Conservation (phyloP, 768 basidiomycete genomes). For the Psilocybe subaeruginosa region DNA sequence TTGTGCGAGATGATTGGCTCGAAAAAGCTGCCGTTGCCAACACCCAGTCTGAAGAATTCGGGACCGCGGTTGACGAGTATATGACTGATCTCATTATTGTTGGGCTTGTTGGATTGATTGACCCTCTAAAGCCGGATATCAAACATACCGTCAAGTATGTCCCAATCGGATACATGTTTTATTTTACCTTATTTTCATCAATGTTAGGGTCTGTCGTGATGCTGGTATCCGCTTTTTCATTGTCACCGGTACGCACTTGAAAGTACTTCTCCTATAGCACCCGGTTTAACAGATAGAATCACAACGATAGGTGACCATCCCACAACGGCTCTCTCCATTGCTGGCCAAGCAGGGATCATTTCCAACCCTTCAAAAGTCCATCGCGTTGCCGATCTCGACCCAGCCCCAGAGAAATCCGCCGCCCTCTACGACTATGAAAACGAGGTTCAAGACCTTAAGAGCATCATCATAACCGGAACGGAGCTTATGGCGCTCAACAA, state of each 20-base stretch:
- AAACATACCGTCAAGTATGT: slow-evolving; percentile 44
- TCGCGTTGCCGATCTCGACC: slow-evolving; percentile 37
- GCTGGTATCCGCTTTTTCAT: slow-evolving; percentile 68
- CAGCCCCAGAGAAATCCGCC: slow-evolving; percentile 22
- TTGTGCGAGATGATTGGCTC: slow-evolving; percentile 34
- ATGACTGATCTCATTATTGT: slow-evolving; percentile 53
- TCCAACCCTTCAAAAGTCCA: slow-evolving; percentile 40
- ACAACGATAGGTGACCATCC: slow-evolving; percentile 49
- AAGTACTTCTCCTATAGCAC: too few species aligned
- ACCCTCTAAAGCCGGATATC: slow-evolving; percentile 61
- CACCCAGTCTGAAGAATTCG: slow-evolving; percentile 39
- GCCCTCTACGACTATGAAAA: slow-evolving; percentile 33
- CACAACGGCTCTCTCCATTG: slow-evolving; percentile 64
- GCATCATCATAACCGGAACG: slow-evolving; percentile 45
- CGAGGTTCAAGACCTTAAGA: slow-evolving; percentile 27
- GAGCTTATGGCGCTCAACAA: slow-evolving; percentile 38
- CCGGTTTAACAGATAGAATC: background rate
- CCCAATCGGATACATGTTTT: background rate
- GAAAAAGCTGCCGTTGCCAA: slow-evolving; percentile 28
- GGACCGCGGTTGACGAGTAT: slow-evolving; percentile 41
- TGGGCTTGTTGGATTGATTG: slow-evolving; percentile 62
- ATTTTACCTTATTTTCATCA: background rate
- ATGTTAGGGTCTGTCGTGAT: slow-evolving; percentile 41
- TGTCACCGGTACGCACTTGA: slow-evolving; percentile 47
- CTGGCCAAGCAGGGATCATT: slow-evolving; percentile 62